Evolutionary conservation across 129 eudicot species (phyloP).

Genomic region (Artemisia annua): DNA sequence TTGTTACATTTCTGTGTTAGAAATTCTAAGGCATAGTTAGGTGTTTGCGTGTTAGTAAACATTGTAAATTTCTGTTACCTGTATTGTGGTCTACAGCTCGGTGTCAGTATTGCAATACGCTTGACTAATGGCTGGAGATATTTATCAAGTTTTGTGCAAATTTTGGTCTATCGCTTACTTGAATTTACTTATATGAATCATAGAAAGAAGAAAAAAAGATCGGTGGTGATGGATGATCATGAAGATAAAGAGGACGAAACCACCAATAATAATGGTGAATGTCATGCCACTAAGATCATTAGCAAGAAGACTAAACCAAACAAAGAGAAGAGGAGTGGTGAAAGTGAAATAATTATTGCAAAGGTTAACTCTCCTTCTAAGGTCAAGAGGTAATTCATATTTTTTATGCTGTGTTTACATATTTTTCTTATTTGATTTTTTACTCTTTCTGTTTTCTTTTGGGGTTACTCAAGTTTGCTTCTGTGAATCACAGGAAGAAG

Average conservation of each 20-base stretch:
- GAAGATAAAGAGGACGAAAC: conserved; percentile 32
- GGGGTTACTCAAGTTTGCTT: background rate
- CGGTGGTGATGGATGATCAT: conserved; percentile 23
- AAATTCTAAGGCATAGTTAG: background rate
- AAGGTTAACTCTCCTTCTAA: conserved; percentile 28
- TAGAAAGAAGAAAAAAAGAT: conserved; percentile 58
- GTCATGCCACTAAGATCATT: conserved; percentile 27
- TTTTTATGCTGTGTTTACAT: conserved; percentile 1
- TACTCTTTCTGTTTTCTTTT: background rate
- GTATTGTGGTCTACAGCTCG: conserved; percentile 6
- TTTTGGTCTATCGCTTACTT: conserved; percentile 19
- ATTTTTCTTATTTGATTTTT: background rate
- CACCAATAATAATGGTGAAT: conserved; percentile 23
- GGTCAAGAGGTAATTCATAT: conserved; percentile 40
- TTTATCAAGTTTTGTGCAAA: background rate
- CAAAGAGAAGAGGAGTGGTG: conserved; percentile 37
- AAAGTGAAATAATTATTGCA: conserved; percentile 27
- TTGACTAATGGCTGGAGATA: conserved; percentile 1
- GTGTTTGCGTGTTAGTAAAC: background rate
- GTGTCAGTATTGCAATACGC: conserved; percentile 7
- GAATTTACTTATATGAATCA: conserved; percentile 20
- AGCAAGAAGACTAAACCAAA: conserved; percentile 28
- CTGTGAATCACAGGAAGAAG: conserved; percentile 48
- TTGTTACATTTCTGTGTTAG: too few species aligned
- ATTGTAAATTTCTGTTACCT: background rate